Base-by-base conservation (phyloP, 208 protist species). In the Acanthamoeba quina region DNA sequence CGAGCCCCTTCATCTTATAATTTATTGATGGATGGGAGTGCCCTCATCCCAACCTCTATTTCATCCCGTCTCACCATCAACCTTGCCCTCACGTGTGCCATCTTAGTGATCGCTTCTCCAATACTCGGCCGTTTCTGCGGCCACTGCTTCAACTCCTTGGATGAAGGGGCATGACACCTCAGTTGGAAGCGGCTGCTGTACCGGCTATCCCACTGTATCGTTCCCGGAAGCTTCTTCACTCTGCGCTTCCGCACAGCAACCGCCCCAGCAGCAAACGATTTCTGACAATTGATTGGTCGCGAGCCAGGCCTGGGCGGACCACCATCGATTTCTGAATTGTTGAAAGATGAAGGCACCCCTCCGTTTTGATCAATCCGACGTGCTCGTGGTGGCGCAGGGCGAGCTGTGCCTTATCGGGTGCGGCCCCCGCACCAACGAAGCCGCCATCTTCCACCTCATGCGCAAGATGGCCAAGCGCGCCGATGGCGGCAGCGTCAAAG, bases 311-410 rank as follows among this genome's bases (percentile, higher is more conserved):
- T 1, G 41, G 41, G 41, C 41, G 41, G 4, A 44, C 41, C 41
- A 44, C 41, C 1, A 44, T 19, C 60, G 60, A 66, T 66, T 66
- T 66, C 10, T 34, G 29, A 70, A 70, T 34, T n/a, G 24, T 76
- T 41, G 68, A 17, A 70, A 86, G 78, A 86, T 86, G 78, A 62
- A 86, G 78, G 47, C 41, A 6, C 49, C 41, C 9, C 78, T 86
- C 5, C 70, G 70, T 78, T 78, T 78, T 19, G 47, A 54, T 62
- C 47, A 29, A 62, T 58, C 78, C 4, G 78, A 86, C 29, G 47
- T 86, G n/a, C 21, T 62, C n/a, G 78, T 86, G 5, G 78, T 86
- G 44, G 21, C 49, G 0, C 24, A 54, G 49, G 78, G 78, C 78
- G 78, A 56, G 24, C 31, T 66, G 58, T 72, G 52, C 24, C 52